phyloP scores from a whole-genome alignment of 192 early-diverging fungal genomes.

The Gonapodya prolifera region DNA sequence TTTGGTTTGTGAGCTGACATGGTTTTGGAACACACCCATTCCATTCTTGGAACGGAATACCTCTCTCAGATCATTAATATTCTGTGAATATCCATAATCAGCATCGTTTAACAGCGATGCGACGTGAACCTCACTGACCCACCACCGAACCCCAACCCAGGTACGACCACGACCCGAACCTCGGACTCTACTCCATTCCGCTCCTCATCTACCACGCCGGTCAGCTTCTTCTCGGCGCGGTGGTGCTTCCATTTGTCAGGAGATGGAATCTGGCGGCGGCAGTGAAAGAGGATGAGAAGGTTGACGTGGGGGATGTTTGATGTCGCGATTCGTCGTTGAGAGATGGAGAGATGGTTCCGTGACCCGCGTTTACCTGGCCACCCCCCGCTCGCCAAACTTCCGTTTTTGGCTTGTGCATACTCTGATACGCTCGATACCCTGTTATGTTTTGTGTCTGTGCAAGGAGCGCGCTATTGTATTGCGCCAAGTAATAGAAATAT shows the following conservation, averaged over 20 bases:
- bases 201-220: constrained; percentile 60
- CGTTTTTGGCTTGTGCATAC: too few species aligned
- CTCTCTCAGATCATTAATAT: constrained; percentile 52
- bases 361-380: too few species aligned
- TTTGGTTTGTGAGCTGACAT: not conserved
- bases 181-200: constrained; percentile 48
- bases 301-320: too few species aligned
- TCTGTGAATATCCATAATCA: constrained; percentile 32
- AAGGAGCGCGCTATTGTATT: too few species aligned
- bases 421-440: too few species aligned
- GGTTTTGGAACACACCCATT: not conserved
- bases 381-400: too few species aligned
- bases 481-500: too few species aligned
- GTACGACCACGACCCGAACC: constrained; percentile 18
- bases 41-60: too few species aligned
- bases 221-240: constrained; percentile 50
- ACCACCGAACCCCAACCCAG: not conserved
- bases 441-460: too few species aligned
- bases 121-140: not conserved
- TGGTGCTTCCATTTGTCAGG: constrained; percentile 39
- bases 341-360: too few species aligned
- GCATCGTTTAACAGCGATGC: too few species aligned
- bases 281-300: not conserved
- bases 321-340: too few species aligned
- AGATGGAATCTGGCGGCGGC: constrained; percentile 21